Evolutionary conservation across 352 stramenopile species (phyloP).

Genomic region (Phytopythium litorale): DNA sequence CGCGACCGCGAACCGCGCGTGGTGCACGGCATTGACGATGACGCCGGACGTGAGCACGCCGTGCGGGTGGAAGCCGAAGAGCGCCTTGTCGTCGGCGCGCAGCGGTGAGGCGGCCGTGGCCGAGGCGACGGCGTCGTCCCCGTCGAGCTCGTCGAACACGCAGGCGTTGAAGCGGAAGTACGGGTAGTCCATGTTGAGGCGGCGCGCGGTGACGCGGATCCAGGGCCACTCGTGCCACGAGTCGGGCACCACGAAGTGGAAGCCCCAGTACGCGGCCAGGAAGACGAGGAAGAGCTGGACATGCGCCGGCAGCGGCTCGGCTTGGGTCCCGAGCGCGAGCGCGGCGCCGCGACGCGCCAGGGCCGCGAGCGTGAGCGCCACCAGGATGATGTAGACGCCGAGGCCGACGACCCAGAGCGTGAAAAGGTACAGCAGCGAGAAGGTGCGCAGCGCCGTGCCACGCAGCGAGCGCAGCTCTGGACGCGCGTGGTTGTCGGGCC

Average conservation of each 20-base stretch:
- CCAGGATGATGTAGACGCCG: slow-evolving; percentile 14
- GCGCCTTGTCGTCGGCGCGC: slow-evolving; percentile 12
- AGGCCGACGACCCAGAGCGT: slow-evolving; percentile 27
- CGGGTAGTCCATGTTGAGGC: slow-evolving; percentile 42
- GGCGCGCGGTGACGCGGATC: slow-evolving; percentile 35
- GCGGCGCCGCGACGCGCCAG: not conserved
- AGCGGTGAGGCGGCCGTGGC: slow-evolving; percentile 8
- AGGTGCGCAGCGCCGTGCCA: slow-evolving; percentile 9
- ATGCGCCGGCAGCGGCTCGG: slow-evolving; percentile 8
- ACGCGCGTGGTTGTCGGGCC: slow-evolving; percentile 21
- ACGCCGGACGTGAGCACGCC: slow-evolving; percentile 57
- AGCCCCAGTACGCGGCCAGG: slow-evolving; percentile 45
- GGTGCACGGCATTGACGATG: slow-evolving; percentile 48
- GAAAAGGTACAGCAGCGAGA: slow-evolving; percentile 23
- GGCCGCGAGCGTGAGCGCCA: slow-evolving; percentile 8
- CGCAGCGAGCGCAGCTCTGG: slow-evolving; percentile 18
- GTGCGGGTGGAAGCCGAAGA: slow-evolving; percentile 64
- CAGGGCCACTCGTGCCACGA: slow-evolving; percentile 37
- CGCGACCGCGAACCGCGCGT: slow-evolving; percentile 39
- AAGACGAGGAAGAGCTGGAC: slow-evolving; percentile 26
- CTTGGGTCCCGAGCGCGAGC: not conserved
- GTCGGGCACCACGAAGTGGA: slow-evolving; percentile 22
- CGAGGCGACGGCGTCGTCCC: slow-evolving; percentile 4
- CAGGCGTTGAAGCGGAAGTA: slow-evolving; percentile 45
- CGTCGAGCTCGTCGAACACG: slow-evolving; percentile 42